Conservation (phyloP, 2,329 filamentous ascomycete species). For the Myriangium duriaei region DNA sequence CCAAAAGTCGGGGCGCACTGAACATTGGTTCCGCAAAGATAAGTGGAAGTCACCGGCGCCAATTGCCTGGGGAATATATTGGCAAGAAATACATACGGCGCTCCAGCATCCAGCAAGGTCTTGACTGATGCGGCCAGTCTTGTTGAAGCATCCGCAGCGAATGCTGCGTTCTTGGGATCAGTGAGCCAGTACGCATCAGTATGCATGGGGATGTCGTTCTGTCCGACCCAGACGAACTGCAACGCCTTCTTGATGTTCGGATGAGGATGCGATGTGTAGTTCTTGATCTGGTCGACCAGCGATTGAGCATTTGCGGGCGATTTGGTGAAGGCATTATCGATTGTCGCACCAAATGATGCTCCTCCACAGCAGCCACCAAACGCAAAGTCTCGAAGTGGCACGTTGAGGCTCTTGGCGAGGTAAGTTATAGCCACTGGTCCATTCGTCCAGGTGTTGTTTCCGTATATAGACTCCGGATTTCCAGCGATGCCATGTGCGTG, state of each 20-base stretch:
- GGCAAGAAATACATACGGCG: conserved; percentile 16
- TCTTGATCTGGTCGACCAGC: conserved; percentile 15
- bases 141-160: conserved; percentile 12
- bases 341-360: conserved; percentile 15
- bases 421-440: conserved; percentile 19
- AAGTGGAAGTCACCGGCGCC: conserved; percentile 14
- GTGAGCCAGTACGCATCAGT: conserved; percentile 16
- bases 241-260: conserved; percentile 15
- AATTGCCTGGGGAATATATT: conserved; percentile 17
- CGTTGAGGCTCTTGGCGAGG: conserved; percentile 15
- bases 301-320: conserved; percentile 12
- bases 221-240: conserved; percentile 16
- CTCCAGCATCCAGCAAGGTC: conserved; percentile 14
- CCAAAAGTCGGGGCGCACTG: conserved; percentile 12
- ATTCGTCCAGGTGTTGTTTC: conserved; percentile 20
- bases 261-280: conserved; percentile 11
- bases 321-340: conserved; percentile 18
- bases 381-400: conserved; percentile 17
- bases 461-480: conserved; percentile 16
- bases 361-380: conserved; percentile 20
- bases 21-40: conserved; percentile 12
- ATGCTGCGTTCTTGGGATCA: conserved; percentile 14
- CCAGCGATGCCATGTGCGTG: conserved; percentile 19
- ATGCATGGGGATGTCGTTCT: conserved; percentile 15
- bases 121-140: conserved; percentile 12